Conservation (phyloP, 306 rosid genomes). For the Macrotyloma uniflorum region DNA sequence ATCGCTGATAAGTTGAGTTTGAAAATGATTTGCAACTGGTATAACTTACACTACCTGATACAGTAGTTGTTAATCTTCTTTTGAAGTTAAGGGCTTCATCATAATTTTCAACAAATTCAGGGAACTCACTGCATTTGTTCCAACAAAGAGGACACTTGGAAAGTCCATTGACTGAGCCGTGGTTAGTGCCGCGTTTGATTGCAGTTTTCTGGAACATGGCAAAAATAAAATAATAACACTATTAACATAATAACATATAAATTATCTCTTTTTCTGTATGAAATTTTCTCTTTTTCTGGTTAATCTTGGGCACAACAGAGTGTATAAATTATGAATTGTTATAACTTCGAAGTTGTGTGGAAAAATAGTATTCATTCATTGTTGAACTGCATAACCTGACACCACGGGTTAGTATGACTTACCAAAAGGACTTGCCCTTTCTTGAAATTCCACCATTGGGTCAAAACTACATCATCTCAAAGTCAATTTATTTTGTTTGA, state of each 20-base stretch:
- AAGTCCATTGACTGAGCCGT: constrained; percentile 32
- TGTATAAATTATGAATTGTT: not conserved
- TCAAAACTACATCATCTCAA: constrained; percentile 31
- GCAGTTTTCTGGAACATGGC: constrained; percentile 17
- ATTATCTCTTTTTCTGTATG: too few relatives aligned
- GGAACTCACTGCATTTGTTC: not conserved
- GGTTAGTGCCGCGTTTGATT: constrained; percentile 33
- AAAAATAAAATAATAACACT: not conserved
- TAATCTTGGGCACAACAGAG: not conserved
- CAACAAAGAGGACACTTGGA: constrained; percentile 25
- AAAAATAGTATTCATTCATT: not conserved
- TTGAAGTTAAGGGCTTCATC: not conserved
- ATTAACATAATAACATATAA: too few relatives aligned
- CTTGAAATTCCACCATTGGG: constrained; percentile 35
- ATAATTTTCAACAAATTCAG: not conserved
- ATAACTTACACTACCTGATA: not conserved
- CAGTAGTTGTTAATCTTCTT: not conserved
- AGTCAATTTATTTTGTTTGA: constrained; percentile 21
- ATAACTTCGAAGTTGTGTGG: not conserved
- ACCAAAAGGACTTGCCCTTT: constrained; percentile 22
- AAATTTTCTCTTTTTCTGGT: not conserved
- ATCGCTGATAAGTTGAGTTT: not conserved
- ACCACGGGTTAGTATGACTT: not conserved
- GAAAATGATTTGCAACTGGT: not conserved
- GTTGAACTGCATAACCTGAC: not conserved